These are phyloP conservation scores for Moniliella sp. DNA, from an alignment of 1,284 basidiomycete genomes.

Conservation along the genomic window DNA sequence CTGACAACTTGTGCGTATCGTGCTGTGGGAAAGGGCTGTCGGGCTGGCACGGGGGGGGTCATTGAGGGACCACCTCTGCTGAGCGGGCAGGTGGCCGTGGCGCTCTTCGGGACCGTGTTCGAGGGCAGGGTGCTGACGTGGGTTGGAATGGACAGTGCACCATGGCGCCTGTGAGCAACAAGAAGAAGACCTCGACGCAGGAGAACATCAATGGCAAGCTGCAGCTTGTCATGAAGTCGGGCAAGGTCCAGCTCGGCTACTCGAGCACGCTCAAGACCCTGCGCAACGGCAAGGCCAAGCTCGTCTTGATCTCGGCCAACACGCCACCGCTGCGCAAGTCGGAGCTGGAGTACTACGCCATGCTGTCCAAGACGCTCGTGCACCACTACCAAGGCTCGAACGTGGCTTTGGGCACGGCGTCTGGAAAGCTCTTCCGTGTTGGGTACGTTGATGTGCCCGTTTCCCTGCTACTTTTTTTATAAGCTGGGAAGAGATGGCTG, in stretches of 20 bases:
- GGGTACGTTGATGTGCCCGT: too few relatives aligned
- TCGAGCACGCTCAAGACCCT: slow-evolving; percentile 82
- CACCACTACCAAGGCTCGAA: slow-evolving; percentile 88
- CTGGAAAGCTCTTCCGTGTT: slow-evolving; percentile 51
- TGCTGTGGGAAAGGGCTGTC: too few relatives aligned
- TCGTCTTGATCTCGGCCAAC: slow-evolving; percentile 96
- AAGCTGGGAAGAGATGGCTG: too few relatives aligned
- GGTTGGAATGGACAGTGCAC: too few relatives aligned
- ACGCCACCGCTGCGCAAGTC: slow-evolving; percentile 96
- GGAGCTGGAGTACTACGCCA: slow-evolving; percentile 99
- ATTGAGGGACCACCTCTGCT: too few relatives aligned
- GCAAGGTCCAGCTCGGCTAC: slow-evolving; percentile 30
- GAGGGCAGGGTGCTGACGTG: too few relatives aligned
- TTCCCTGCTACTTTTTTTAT: background rate
- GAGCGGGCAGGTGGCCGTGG: too few relatives aligned
- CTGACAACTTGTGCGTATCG: too few relatives aligned
- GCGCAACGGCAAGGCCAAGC: slow-evolving; percentile 94
- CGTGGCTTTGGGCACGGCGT: slow-evolving; percentile 90
- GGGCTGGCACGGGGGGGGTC: too few relatives aligned
- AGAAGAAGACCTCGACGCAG: slow-evolving; percentile 43
- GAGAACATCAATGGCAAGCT: slow-evolving; percentile 90
- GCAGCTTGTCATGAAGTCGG: slow-evolving; percentile 89
- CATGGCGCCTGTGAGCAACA: too few relatives aligned
- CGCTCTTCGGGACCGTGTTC: too few relatives aligned
- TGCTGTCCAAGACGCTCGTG: slow-evolving; percentile 81